Percentiles rank a stretch among this genome's conserved stretches.
These are phyloP conservation scores for Protostelium mycophagum DNA, from an alignment of 78 protist species.

Conservation along the genomic window DNA sequence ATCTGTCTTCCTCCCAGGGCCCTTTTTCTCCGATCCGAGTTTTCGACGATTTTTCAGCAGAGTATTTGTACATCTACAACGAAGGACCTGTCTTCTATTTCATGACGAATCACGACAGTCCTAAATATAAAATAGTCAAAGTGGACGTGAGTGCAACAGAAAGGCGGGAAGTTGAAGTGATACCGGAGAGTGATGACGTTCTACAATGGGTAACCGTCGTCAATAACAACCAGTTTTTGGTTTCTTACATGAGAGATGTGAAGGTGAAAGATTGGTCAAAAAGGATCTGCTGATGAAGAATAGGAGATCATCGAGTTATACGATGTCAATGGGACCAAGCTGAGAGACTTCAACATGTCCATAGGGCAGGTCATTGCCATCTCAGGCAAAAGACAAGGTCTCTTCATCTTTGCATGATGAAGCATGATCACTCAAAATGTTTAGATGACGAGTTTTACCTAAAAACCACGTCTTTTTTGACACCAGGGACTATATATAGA, in stretches of 20 bases:
- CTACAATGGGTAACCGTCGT: conserved; percentile 12
- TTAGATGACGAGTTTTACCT: not conserved
- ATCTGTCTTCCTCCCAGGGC: not conserved
- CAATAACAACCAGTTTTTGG: conserved; percentile 20
- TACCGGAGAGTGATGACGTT: conserved; percentile 38
- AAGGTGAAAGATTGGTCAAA: not conserved
- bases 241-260: conserved; percentile 69
- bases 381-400: not conserved
- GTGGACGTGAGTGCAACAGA: conserved; percentile 9
- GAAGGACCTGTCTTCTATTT: conserved; percentile 55
- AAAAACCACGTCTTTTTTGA: not conserved
- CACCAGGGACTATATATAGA: conserved; percentile 39
- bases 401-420: not conserved
- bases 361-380: not conserved
- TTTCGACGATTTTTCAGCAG: conserved; percentile 48
- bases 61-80: conserved; percentile 73
- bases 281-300: not conserved
- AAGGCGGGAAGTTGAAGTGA: conserved; percentile 24
- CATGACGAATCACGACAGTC: conserved; percentile 72
- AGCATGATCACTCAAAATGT: too few relatives aligned
- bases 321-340: conserved; percentile 44
- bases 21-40: not conserved
- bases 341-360: not conserved
- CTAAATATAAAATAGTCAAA: conserved; percentile 43
- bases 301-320: conserved; percentile 26